Percentiles rank a stretch among this genome's conserved stretches.
These are phyloP conservation scores for Aspergillus proliferans DNA, from an alignment of 2,329 filamentous ascomycete species.

Conservation along the genomic window DNA sequence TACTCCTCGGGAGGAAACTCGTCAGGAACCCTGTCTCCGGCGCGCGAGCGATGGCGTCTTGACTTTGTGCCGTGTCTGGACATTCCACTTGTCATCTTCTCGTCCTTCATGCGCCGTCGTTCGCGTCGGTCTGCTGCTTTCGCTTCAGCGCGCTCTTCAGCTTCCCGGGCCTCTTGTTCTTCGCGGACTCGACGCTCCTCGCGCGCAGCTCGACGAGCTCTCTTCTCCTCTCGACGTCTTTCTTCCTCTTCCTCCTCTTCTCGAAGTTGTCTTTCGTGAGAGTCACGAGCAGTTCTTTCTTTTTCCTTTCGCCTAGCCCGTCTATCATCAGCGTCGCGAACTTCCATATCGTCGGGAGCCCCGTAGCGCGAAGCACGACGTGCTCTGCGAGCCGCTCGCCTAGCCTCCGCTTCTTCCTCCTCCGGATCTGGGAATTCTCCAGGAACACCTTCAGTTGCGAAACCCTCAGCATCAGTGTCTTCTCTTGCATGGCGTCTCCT, in stretches of 20 bases:
- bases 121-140: constrained; percentile 37
- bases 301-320: constrained; percentile 46
- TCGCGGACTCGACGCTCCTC: constrained; percentile 29
- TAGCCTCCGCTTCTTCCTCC: constrained; percentile 53
- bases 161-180: constrained; percentile 45
- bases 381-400: constrained; percentile 57
- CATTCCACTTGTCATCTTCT: constrained; percentile 21
- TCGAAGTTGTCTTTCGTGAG: constrained; percentile 29
- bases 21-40: constrained; percentile 21
- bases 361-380: constrained; percentile 39
- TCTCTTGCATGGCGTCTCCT: constrained; percentile 36
- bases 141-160: constrained; percentile 29
- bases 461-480: constrained; percentile 40
- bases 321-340: constrained; percentile 31
- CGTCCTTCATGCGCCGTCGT: constrained; percentile 31
- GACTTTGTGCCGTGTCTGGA: constrained; percentile 22
- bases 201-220: constrained; percentile 28
- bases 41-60: constrained; percentile 27
- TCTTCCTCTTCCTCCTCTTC: constrained; percentile 36
- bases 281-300: constrained; percentile 42
- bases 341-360: constrained; percentile 29
- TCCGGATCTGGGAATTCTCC: constrained; percentile 33
- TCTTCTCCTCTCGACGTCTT: constrained; percentile 25
- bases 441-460: constrained; percentile 39
- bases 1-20: constrained; percentile 23